Evolutionary conservation across 2,329 filamentous ascomycete genomes (phyloP).

Genomic region (Pseudogymnoascus sp.): DNA sequence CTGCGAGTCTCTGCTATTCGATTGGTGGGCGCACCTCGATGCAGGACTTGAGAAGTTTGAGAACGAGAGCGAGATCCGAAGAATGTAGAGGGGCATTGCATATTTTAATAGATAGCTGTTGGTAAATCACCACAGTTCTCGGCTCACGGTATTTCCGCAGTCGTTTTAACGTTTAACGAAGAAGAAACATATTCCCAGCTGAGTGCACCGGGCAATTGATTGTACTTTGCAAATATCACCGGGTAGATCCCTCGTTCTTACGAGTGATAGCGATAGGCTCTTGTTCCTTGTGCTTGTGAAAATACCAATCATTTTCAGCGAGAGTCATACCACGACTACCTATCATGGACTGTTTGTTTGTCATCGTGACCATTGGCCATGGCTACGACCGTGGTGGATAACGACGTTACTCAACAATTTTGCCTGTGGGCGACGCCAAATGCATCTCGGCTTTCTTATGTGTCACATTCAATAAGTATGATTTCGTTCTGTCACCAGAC

Average conservation of each 20-base stretch:
- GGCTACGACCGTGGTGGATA: not conserved
- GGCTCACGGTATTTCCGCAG: slow-evolving; percentile 7
- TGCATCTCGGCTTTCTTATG: not conserved
- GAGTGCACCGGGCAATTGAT: slow-evolving; percentile 1
- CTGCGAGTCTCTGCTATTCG: slow-evolving; percentile 92
- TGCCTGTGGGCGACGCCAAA: not conserved
- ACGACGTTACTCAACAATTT: not conserved
- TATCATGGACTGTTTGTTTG: not conserved
- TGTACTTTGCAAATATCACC: slow-evolving; percentile 1
- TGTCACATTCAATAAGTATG: not conserved
- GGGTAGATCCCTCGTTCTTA: not conserved
- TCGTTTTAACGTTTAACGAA: slow-evolving; percentile 10
- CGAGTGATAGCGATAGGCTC: not conserved
- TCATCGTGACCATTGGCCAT: not conserved
- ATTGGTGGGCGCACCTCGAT: slow-evolving; percentile 91
- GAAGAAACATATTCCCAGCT: slow-evolving; percentile 4
- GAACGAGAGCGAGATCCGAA: slow-evolving; percentile 78
- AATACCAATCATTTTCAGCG: not conserved
- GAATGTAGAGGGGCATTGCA: slow-evolving; percentile 50
- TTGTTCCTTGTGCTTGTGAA: not conserved
- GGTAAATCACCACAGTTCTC: not conserved
- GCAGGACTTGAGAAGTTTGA: slow-evolving; percentile 75
- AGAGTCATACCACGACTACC: not conserved
- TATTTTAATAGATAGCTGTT: slow-evolving; percentile 4
- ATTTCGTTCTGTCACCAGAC: slow-evolving; percentile 2